Base-by-base conservation (phyloP, 2,329 filamentous ascomycete genomes). In the Ophiobolus disseminans region DNA sequence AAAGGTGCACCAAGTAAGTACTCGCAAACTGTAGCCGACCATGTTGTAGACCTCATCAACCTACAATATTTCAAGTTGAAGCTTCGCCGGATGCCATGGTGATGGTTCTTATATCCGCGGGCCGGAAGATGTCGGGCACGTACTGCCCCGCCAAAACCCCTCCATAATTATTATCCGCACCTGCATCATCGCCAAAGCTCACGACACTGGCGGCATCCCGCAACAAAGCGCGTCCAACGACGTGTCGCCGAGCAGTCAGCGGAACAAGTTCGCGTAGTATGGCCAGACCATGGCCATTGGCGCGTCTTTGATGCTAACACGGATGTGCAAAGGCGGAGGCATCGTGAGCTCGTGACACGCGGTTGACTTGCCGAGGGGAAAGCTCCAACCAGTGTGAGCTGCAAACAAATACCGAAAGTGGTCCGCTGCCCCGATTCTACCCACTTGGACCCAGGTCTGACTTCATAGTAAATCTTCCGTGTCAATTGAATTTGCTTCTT, bases 401-500 rank as follows among this genome's bases (percentile, higher is more conserved):
- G 50, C 59, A 68, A 65, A 59, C 60, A 60, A 60, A 65, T 67
- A 64, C 63, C 69, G 65, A 67, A 61, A 49, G 50, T 49, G 62
- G 57, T 59, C 68, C 68, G 68, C 63, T 58, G 64, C 67, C 57
- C 69, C 70, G 70, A 68, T 55, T 68, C 62, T 73, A 73, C 63
- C 70, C 70, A 71, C 62, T 56, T 59, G 54, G 60, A 61, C 64
- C 63, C 62, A 66, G 56, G 49, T 52, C 58, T 66, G 58, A 65
- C 59, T 62, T 62, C 55, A 62, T 66, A 65, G 58, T 55, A 55
- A 58, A 38, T 46, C 41, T 49, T 50, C 46, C 51, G 55, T 45
- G 36, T 43, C 46, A 37, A 46, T 48, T 51, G 22, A 45, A 43
- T 45, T 47, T 43, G 34, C 35, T 38, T 25, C 36, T 40, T 45